A percentile compares a stretch with the other conserved stretches of the same genome.
Conservation (phyloP, 164 flowering plant genomes). For the Chimonanthus praecox region DNA sequence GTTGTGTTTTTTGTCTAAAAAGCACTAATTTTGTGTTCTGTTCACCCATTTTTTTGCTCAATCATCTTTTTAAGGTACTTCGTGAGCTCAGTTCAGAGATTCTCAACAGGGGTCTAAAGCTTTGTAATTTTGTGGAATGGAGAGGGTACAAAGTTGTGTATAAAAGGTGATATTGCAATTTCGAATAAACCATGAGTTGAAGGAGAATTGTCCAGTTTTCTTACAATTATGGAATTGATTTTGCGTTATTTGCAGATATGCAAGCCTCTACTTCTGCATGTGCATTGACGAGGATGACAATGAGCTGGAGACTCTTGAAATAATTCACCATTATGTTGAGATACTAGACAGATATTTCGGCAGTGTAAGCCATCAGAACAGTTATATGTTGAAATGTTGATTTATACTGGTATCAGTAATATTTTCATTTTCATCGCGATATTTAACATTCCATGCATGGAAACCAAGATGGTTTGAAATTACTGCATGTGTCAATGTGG, state of each 20-base stretch:
- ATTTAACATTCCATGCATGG: neutral
- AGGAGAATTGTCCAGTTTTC: neutral
- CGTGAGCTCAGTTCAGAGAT: conserved; percentile 89
- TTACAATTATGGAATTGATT: neutral
- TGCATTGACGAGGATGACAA: conserved; percentile 84
- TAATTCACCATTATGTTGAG: conserved; percentile 90
- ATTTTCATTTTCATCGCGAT: neutral
- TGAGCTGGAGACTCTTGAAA: conserved; percentile 79
- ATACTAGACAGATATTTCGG: conserved; percentile 92
- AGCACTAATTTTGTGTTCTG: neutral
- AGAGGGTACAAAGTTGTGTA: conserved; percentile 88
- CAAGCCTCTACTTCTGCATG: conserved; percentile 95
- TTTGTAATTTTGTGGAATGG: conserved; percentile 94
- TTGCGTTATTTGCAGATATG: conserved; percentile 44
- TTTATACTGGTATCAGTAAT: neutral
- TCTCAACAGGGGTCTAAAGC: conserved; percentile 82
- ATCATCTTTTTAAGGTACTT: conserved; percentile 45
- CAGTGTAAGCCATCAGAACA: conserved; percentile 45
- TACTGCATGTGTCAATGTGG: neutral
- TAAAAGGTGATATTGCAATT: conserved; percentile 49
- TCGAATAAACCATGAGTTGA: neutral
- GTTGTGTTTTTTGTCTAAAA: neutral
- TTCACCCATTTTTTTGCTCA: neutral
- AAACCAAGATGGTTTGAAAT: neutral
- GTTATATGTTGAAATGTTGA: neutral